Evolutionary conservation across 495 filamentous ascomycete genomes (phyloP), one percentile per base, ranked within the genome.

Genomic region (Aspergillus olivimuriae): DNA sequence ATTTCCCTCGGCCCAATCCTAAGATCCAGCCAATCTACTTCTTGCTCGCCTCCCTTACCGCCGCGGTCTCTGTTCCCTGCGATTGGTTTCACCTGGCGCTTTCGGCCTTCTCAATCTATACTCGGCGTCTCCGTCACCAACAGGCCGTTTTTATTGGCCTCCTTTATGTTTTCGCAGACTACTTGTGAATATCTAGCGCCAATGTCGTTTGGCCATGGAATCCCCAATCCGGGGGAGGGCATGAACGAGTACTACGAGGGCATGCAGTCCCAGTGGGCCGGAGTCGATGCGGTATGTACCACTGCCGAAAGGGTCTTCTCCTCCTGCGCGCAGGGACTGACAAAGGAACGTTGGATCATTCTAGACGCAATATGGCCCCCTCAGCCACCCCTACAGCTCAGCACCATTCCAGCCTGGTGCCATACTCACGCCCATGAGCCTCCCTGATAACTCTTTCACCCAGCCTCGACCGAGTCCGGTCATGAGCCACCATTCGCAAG

Each of bases 381-480:
- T 55, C 17, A 52, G 47, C 39, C 51, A 58, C 33, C 53, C 64
- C 1, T 70, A 69, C 44, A 66, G 58, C 45, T 53, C 58, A 15
- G 53, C 61, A 17, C 39, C 65, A 35, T 65, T 57, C 12, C 59
- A 48, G 41, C 34, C 58, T 21, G 21, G 45, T 18, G 41, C 44
- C 37, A 56, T 67, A 28, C 41, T 68, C 20, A 70, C 67, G 2
- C 67, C 69, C 19, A 62, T 67, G 51, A 67, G 67, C 40, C 59
- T 73, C 1, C 59, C 64, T 12, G 69, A 70, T 34, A 66, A 38
- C 46, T 56, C 63, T 36, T 67, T 63, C 23, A 33, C 23, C 4
- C 51, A 55, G 35, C 14, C 56, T 9, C 44, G 53, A 31, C 53
- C 62, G 9, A 70, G 64, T 36, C 69, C 69, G 34, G 66, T 54